Conservation (phyloP, 2,329 filamentous ascomycete genomes). For the Ampelomyces quisqualis region DNA sequence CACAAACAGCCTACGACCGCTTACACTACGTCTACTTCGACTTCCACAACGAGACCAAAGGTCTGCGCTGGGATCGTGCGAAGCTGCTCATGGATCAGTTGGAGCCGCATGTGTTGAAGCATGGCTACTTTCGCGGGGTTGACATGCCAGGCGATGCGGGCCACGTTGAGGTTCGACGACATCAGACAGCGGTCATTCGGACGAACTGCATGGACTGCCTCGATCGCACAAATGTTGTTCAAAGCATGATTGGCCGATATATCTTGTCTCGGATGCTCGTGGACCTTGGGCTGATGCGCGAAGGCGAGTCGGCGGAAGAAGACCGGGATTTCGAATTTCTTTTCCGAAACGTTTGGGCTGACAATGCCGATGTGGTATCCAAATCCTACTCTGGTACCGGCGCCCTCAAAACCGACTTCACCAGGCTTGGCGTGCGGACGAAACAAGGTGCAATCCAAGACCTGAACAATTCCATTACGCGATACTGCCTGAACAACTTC, state of each 20-base stretch:
- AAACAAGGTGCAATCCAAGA: constrained; percentile 83
- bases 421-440: constrained; percentile 86
- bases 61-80: constrained; percentile 87
- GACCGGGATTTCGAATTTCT: constrained; percentile 81
- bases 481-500: constrained; percentile 95
- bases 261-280: constrained; percentile 85
- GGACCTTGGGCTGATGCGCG: constrained; percentile 75
- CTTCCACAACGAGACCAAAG: constrained; percentile 97
- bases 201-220: constrained; percentile 99
- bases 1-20: constrained; percentile 69
- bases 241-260: constrained; percentile 92
- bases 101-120: constrained; percentile 70
- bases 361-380: constrained; percentile 95
- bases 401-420: constrained; percentile 97
- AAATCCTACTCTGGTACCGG: constrained; percentile 93
- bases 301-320: constrained; percentile 75
- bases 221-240: constrained; percentile 95
- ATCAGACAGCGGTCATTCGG: constrained; percentile 86
- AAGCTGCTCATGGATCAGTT: constrained; percentile 83
- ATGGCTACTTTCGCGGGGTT: constrained; percentile 90
- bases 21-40: constrained; percentile 98
- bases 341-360: constrained; percentile 97
- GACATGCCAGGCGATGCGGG: constrained; percentile 77
- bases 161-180: constrained; percentile 74
- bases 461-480: constrained; percentile 79